Evolutionary conservation across 768 basidiomycete species (phyloP).

Genomic region (Cystofilobasidium capitatum): DNA sequence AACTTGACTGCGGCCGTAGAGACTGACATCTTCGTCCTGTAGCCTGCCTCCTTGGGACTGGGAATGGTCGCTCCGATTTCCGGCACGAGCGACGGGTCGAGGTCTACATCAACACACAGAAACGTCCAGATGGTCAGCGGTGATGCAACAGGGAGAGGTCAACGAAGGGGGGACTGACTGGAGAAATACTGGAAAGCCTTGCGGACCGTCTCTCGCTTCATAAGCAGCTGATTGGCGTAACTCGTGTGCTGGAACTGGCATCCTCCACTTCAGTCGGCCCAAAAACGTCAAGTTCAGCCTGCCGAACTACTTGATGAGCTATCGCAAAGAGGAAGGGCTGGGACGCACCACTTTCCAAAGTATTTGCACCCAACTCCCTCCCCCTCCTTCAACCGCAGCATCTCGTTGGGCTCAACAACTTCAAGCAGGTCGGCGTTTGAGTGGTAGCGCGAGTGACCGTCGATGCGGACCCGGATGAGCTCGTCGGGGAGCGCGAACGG

Average conservation of each 20-base stretch:
- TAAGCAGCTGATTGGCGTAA: constrained; percentile 70
- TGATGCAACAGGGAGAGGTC: constrained; percentile 21
- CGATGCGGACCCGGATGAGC: constrained; percentile 60
- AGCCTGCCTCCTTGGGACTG: constrained; percentile 82
- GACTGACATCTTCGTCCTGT: constrained; percentile 72
- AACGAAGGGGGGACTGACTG: constrained; percentile 38
- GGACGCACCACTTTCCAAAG: constrained; percentile 63
- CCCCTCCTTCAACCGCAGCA: constrained; percentile 34
- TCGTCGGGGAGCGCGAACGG: constrained; percentile 83
- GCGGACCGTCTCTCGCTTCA: constrained; percentile 76
- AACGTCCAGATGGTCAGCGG: not conserved
- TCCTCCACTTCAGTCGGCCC: constrained; percentile 53
- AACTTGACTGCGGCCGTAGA: not conserved
- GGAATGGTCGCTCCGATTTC: constrained; percentile 60
- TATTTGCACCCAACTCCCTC: constrained; percentile 71
- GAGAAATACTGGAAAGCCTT: constrained; percentile 77
- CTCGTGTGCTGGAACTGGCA: constrained; percentile 95
- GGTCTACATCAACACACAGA: constrained; percentile 40
- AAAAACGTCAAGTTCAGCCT: too few species aligned
- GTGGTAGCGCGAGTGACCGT: constrained; percentile 55
- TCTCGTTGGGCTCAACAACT: constrained; percentile 40
- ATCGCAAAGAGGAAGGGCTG: not conserved
- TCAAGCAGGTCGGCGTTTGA: constrained; percentile 67
- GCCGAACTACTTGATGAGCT: too few species aligned
- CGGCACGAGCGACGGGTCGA: constrained; percentile 54